Evolutionary conservation across 2,329 filamentous ascomycete species (phyloP).

Genomic region (Neurospora crassa): DNA sequence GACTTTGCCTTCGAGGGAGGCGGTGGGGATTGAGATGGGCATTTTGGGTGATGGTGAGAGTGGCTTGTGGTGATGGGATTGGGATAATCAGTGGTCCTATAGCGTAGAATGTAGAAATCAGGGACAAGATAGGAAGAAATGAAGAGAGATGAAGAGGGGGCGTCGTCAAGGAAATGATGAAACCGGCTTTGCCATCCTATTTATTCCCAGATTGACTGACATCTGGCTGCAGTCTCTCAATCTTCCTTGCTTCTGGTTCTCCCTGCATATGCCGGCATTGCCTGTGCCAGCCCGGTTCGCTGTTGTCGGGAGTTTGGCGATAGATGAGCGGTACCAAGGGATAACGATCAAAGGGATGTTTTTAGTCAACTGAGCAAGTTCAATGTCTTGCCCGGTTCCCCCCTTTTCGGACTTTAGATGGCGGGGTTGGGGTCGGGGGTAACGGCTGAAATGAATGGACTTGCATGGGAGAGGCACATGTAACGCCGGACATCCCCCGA

Average conservation of each 20-base stretch:
- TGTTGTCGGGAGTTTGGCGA: not conserved
- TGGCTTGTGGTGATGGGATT: not conserved
- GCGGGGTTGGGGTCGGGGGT: not conserved
- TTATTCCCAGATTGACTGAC: not conserved
- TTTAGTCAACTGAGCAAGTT: not conserved
- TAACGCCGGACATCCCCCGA: not conserved
- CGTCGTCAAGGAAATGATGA: not conserved
- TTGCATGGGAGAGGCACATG: not conserved
- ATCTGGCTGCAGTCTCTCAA: not conserved
- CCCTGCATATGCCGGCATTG: not conserved
- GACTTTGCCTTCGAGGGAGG: constrained; percentile 37
- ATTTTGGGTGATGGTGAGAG: constrained; percentile 6
- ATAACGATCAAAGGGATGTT: not conserved
- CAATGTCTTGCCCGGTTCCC: not conserved
- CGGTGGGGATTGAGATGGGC: constrained; percentile 24
- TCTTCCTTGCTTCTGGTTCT: not conserved
- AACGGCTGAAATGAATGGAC: not conserved
- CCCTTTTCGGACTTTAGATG: not conserved
- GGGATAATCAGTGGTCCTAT: not conserved
- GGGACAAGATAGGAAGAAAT: not conserved
- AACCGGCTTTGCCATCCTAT: not conserved
- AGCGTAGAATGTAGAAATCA: not conserved
- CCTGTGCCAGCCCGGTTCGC: not conserved
- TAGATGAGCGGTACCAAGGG: not conserved
- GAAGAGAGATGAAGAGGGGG: not conserved